Percentiles rank a stretch among this genome's conserved stretches.
These are phyloP conservation scores for Leucaena leucocephala DNA, from an alignment of 306 rosid genomes.

Conservation along the genomic window DNA sequence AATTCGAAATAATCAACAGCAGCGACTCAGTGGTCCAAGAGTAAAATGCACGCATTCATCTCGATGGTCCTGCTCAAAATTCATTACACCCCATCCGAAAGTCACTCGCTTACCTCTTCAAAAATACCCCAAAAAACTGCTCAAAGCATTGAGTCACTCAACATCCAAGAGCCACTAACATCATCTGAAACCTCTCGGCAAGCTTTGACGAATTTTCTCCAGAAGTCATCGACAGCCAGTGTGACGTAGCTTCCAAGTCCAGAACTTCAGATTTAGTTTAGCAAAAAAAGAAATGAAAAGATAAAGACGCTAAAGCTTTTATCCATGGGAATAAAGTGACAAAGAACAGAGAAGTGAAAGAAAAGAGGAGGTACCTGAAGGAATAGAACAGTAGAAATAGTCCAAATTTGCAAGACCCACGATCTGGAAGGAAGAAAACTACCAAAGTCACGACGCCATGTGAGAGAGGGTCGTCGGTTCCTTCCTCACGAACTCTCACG, in stretches of 20 bases:
- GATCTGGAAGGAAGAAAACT: constrained; percentile 42
- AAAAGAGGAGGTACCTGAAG: constrained; percentile 30
- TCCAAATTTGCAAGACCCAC: constrained; percentile 38
- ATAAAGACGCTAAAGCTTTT: constrained; percentile 33
- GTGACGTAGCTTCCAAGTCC: constrained; percentile 37
- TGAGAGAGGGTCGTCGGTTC: constrained; percentile 19
- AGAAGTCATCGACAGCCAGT: constrained; percentile 3
- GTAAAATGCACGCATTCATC: constrained; percentile 25
- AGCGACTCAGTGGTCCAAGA: constrained; percentile 8
- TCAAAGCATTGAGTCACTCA: constrained; percentile 1
- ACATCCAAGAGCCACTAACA: constrained; percentile 6
- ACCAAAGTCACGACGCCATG: constrained; percentile 9
- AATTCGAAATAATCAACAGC: constrained; percentile 29
- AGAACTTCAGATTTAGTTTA: constrained; percentile 35
- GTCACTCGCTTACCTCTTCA: constrained; percentile 7
- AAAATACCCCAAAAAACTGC: not conserved
- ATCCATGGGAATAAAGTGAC: constrained; percentile 27
- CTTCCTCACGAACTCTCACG: constrained; percentile 25
- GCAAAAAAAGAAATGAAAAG: constrained; percentile 11
- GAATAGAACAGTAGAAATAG: constrained; percentile 52
- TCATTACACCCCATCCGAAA: constrained; percentile 8
- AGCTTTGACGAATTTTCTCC: constrained; percentile 21
- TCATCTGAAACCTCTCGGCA: constrained; percentile 18
- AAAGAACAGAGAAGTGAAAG: not conserved
- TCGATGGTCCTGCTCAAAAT: constrained; percentile 16